Percentiles rank a stretch among this genome's conserved stretches.
Evolutionary conservation across 1,284 basidiomycete species (phyloP).

Genomic region (Boletellus sp.): DNA sequence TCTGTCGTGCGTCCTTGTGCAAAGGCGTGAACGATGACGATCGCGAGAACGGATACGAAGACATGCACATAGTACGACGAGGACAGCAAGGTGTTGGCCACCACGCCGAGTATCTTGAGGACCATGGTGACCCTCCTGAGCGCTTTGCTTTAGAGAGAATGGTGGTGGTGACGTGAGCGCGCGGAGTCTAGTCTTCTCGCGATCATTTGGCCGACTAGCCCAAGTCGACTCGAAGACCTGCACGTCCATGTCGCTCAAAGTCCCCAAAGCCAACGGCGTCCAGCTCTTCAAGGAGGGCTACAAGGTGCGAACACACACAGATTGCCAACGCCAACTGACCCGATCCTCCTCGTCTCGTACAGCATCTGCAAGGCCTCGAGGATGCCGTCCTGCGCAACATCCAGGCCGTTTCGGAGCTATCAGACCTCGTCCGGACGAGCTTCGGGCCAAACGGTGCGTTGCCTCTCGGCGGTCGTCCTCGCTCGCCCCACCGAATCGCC

Average conservation of each 20-base stretch:
- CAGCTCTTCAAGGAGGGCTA: slow-evolving; percentile 95
- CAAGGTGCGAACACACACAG: slow-evolving; percentile 54
- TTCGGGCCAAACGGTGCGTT: slow-evolving; percentile 91
- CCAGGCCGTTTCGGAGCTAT: slow-evolving; percentile 90
- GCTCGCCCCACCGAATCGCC: slow-evolving; percentile 4
- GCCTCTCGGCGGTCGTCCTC: background rate
- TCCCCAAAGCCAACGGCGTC: slow-evolving; percentile 85
- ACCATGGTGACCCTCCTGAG: slow-evolving; percentile 19
- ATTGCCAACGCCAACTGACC: slow-evolving; percentile 2
- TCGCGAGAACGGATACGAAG: slow-evolving; percentile 38
- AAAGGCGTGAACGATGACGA: slow-evolving; percentile 52
- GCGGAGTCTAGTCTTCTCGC: slow-evolving; percentile 15
- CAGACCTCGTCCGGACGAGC: slow-evolving; percentile 92
- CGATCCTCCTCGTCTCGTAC: slow-evolving; percentile 9
- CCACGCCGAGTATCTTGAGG: slow-evolving; percentile 27
- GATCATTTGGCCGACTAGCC: background rate
- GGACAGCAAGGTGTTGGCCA: slow-evolving; percentile 19
- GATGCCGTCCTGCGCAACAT: slow-evolving; percentile 95
- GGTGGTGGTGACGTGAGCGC: background rate
- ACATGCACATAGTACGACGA: slow-evolving; percentile 47
- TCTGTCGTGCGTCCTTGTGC: slow-evolving; percentile 65
- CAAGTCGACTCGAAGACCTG: background rate
- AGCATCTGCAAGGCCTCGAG: slow-evolving; percentile 89
- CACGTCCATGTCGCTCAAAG: slow-evolving; percentile 81
- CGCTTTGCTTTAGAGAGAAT: background rate